Base-by-base conservation (phyloP, 2,329 filamentous ascomycete species). In the Aureobasidium zeae region DNA sequence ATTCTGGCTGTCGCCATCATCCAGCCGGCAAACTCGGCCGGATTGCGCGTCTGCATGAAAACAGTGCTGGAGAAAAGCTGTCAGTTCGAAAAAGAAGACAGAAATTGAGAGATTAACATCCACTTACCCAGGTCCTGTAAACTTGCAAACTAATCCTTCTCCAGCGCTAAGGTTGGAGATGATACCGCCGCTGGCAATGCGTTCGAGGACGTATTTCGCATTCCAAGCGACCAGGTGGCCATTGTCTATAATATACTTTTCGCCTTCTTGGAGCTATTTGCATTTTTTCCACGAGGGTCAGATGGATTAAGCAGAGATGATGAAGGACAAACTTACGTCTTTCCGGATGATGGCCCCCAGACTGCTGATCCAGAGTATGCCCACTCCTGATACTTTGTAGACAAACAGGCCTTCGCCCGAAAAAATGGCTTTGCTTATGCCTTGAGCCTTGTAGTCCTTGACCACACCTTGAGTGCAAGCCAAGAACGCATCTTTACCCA, bases 291-390 rank as follows among this genome's bases (percentile, higher is more conserved):
- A n/a, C n/a, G n/a, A n/a, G 5, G 13, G 32, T 47, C 35, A 49
- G 42, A 13, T 22, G 13, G 9, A 19, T n/a, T 13, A 32, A 5
- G n/a, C n/a, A n/a, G n/a, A n/a, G n/a, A n/a, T n/a, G n/a, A n/a
- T 13, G 15, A 19, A 9, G 9, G 4, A 15, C 9, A 35, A 7
- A 73, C 83, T 69, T 60, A 93, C 85, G 61, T 95, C 87, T 67
- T 96, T 96, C 56, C 83, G 76, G 49, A 96, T 86, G 49, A 98
- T 94, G 5, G 91, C 91, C 5, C 91, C 91, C 55, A 98, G 91
- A 57, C 86, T 94, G 7, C 86, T 84, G 34, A 95, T 72, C 86
- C 89, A 98, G 29, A 94, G 58, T 25, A 96, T 68, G 0, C 91
- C 91, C 5, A 71, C 74, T 0, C 89, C 89, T 11, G 71, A 76